These are phyloP conservation scores for Aspergillus hiratsukae DNA, from an alignment of 2,329 filamentous ascomycete genomes.

Conservation along the genomic window DNA sequence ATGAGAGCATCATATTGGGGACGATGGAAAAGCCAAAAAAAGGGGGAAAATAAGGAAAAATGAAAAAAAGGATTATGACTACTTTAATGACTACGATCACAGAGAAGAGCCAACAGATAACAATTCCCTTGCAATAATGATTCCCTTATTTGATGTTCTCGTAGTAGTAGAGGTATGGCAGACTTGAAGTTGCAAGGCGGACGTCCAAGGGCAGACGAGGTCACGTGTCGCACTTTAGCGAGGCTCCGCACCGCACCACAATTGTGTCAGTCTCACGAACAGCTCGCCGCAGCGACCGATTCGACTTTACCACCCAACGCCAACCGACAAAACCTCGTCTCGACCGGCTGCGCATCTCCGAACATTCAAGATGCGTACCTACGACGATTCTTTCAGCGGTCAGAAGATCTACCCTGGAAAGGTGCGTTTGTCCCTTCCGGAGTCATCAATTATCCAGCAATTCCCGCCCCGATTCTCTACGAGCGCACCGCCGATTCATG, in stretches of 20 bases:
- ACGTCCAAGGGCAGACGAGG: constrained; percentile 33
- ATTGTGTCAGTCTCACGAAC: constrained; percentile 35
- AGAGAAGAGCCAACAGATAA: background rate
- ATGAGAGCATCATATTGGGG: background rate
- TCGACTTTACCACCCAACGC: constrained; percentile 42
- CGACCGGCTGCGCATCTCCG: constrained; percentile 42
- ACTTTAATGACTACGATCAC: background rate
- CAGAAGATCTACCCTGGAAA: constrained; percentile 77
- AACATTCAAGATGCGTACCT: constrained; percentile 66
- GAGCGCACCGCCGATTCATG: background rate
- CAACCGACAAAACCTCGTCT: constrained; percentile 37
- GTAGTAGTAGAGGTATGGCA: background rate
- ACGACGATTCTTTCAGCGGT: constrained; percentile 74
- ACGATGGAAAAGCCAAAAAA: background rate
- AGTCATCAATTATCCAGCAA: constrained; percentile 3
- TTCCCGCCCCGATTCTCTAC: background rate
- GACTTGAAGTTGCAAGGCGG: background rate
- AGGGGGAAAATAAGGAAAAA: background rate
- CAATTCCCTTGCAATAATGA: background rate
- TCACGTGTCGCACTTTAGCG: constrained; percentile 45
- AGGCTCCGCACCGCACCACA: constrained; percentile 40
- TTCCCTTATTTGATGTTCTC: background rate
- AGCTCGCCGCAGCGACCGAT: constrained; percentile 35
- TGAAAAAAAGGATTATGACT: background rate
- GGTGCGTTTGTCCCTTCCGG: constrained; percentile 49